Percentiles rank a stretch among this genome's conserved stretches.
Evolutionary conservation across 306 rosid genomes (phyloP).

Genomic region (Aeschynomene evenia): DNA sequence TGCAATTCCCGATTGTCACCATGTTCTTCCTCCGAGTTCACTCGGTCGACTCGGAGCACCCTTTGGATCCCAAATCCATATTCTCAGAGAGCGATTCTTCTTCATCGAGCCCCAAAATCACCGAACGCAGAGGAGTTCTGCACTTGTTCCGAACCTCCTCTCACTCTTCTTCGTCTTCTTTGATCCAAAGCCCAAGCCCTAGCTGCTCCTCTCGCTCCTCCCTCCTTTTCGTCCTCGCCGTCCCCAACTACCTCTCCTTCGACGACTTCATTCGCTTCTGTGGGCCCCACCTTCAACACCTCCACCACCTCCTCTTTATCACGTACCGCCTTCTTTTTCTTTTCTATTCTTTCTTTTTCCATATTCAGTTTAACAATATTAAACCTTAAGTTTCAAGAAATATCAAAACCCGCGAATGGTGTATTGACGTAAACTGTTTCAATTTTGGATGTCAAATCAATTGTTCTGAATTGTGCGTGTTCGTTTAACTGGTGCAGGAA

Average conservation of each 20-base stretch:
- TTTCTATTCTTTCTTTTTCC: neutral
- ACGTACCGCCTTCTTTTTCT: conserved; percentile 34
- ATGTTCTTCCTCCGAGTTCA: conserved; percentile 91
- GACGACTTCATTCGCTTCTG: conserved; percentile 74
- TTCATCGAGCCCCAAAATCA: conserved; percentile 40
- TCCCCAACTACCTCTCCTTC: conserved; percentile 79
- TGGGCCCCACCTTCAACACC: conserved; percentile 58
- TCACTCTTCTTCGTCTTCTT: conserved; percentile 57
- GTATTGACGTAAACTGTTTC: too few species aligned
- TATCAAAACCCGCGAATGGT: too few species aligned
- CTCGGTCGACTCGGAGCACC: conserved; percentile 72
- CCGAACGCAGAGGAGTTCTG: conserved; percentile 69
- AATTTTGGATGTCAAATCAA: neutral
- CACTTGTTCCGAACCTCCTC: conserved; percentile 71
- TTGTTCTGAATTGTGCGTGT: neutral
- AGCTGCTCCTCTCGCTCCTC: conserved; percentile 65
- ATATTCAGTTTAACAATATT: neutral
- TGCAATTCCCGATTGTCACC: neutral
- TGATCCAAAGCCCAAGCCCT: conserved; percentile 58
- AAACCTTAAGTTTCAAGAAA: too few species aligned
- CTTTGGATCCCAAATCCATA: conserved; percentile 41
- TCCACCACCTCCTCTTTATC: conserved; percentile 72
- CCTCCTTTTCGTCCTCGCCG: conserved; percentile 68
- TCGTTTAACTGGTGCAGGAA: conserved; percentile 45
- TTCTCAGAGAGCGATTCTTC: conserved; percentile 20